phyloP scores from a whole-genome alignment of 2,329 filamentous ascomycete species.

The Trichoderma arundinaceum region DNA sequence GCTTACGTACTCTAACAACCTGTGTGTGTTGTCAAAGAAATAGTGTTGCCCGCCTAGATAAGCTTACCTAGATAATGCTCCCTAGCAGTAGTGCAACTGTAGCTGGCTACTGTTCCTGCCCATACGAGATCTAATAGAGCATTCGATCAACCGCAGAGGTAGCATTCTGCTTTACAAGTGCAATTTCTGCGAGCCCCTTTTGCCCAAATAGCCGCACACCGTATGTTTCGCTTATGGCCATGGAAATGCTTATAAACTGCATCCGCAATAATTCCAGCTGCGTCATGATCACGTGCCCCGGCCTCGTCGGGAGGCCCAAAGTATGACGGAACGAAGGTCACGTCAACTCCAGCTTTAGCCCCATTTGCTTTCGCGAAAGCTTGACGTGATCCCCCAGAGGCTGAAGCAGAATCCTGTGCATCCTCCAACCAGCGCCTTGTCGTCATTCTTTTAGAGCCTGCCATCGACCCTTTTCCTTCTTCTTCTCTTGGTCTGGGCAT shows the following conservation, averaged over 20 bases:
- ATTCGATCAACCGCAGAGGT: too few species aligned
- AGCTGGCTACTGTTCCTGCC: too few species aligned
- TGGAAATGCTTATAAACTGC: not conserved
- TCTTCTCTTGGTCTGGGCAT: not conserved
- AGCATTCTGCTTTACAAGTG: not conserved
- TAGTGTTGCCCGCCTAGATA: too few species aligned
- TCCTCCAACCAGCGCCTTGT: constrained; percentile 6
- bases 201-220: constrained; percentile 2
- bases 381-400: constrained; percentile 42
- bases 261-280: not conserved
- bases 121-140: too few species aligned
- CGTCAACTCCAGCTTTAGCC: constrained; percentile 32
- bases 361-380: constrained; percentile 34
- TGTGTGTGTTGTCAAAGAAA: too few species aligned
- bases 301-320: constrained; percentile 34
- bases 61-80: too few species aligned
- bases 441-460: constrained; percentile 25
- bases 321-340: constrained; percentile 43
- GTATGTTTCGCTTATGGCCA: constrained; percentile 7
- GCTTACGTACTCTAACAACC: too few species aligned
- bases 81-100: too few species aligned
- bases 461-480: not conserved
- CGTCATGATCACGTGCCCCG: constrained; percentile 40
- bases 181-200: not conserved
- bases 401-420: constrained; percentile 6